Evolutionary conservation across 2,329 filamentous ascomycete genomes (phyloP).

Genomic region (Kalaharituber pfeilii): DNA sequence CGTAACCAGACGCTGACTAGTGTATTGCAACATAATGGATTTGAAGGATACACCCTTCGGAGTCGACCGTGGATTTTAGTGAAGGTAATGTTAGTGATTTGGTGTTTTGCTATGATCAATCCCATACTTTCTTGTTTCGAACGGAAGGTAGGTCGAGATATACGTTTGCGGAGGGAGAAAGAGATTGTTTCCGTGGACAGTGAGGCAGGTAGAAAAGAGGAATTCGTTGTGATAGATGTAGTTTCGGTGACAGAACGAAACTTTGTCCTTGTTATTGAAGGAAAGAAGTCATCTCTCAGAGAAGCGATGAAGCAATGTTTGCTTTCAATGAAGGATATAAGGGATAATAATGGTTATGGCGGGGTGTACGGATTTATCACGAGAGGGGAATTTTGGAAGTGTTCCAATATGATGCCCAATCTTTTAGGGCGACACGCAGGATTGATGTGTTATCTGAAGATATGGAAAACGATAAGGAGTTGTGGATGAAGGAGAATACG

Average conservation of each 20-base stretch:
- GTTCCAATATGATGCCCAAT: not conserved
- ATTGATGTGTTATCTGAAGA: conserved; percentile 1
- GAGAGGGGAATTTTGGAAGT: conserved; percentile 4
- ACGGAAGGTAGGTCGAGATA: conserved; percentile 1
- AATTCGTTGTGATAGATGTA: conserved; percentile 11
- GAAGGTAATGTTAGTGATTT: conserved; percentile 11
- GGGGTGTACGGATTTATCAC: conserved; percentile 6
- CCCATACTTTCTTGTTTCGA: conserved; percentile 7
- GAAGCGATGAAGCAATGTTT: conserved; percentile 10
- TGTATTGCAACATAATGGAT: conserved; percentile 9
- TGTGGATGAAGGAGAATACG: conserved; percentile 1
- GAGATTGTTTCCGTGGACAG: conserved; percentile 10
- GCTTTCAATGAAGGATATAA: conserved; percentile 10
- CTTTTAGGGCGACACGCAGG: not conserved
- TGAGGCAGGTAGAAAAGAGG: conserved; percentile 9
- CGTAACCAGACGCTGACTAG: too few relatives aligned
- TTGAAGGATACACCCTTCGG: conserved; percentile 12
- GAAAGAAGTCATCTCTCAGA: conserved; percentile 8
- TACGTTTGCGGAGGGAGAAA: conserved; percentile 6
- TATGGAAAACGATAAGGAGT: not conserved
- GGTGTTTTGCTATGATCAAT: conserved; percentile 3
- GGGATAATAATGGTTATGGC: conserved; percentile 6
- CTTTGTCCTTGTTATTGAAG: conserved; percentile 9
- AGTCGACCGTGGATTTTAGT: conserved; percentile 6
- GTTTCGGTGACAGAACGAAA: conserved; percentile 5